Evolutionary conservation across 2,329 filamentous ascomycete genomes (phyloP), one percentile per base, ranked within the genome.

Genomic region (Capronia coronata): DNA sequence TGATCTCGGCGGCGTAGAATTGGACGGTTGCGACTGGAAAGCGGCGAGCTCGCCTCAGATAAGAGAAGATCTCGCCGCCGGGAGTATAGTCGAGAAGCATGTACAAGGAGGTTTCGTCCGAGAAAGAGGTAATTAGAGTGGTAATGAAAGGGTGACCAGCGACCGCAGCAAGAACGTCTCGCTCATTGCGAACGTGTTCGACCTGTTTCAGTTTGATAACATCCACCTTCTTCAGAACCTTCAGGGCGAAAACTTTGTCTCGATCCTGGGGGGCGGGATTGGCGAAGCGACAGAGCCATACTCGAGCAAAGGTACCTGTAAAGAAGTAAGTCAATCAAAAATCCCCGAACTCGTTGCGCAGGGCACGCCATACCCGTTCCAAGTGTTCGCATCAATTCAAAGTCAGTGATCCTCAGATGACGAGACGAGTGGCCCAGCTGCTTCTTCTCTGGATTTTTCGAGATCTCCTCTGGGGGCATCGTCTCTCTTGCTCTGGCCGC

Each of bases 1-100:
- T 77, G 46, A 84, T 83, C 62, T 84, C 80, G 21, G 80, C 80
- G 18, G 78, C 80, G 63, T 83, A 84, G 65, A 84, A 83, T 60
- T 75, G 76, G 11, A 79, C 76, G 0, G 79, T 83, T 2, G 74
- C 67, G 34, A 60, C 56, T 63, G 80, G 79, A 65, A 84, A 84
- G 54, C 78, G 73, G 53, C 77, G 72, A 38, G 79, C 76, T 60
- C 79, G 71, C 57, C 80, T 74, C 23, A 84, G 70, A 63, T 83
- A 83, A 51, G 75, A 82, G 63, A 83, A 83, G 44, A 84, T 77
- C 65, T 84, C 80, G 55, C 80, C 80, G 43, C 80, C 80, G 43
- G 80, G 80, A 64, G 80, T 83, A 67, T 82, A 84, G 62, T 84
- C 80, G 56, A 83, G 73, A 63, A 75, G 63, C 72, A 75, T 75